phyloP scores from a whole-genome alignment of 805 yeast species.

The Candida coleopterorum region DNA sequence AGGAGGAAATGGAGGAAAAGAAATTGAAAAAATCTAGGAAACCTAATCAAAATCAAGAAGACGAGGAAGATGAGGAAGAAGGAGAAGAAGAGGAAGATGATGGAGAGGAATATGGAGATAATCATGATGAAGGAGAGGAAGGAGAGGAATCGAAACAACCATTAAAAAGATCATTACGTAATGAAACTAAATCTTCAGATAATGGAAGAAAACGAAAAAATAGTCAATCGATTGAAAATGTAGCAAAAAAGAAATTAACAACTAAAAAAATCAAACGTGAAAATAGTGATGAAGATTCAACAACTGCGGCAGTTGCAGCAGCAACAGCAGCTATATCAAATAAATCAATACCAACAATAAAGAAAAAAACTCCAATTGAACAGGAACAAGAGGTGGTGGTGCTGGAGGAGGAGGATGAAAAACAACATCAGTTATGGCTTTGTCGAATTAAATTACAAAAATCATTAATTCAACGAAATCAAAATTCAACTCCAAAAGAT shows the following conservation, averaged over 20 bases:
- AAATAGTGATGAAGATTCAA: slow-evolving; percentile 8
- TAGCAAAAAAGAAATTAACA: background rate
- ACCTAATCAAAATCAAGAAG: slow-evolving; percentile 11
- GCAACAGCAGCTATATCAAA: slow-evolving; percentile 5
- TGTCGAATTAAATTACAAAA: slow-evolving; percentile 47
- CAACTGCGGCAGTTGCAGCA: slow-evolving; percentile 6
- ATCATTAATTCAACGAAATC: slow-evolving; percentile 43
- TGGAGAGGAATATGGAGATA: slow-evolving; percentile 10
- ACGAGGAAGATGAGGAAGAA: slow-evolving; percentile 9
- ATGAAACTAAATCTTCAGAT: background rate
- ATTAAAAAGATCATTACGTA: slow-evolving; percentile 5
- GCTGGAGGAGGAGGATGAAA: slow-evolving; percentile 31
- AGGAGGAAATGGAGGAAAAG: slow-evolving; percentile 15
- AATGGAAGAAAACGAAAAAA: slow-evolving; percentile 6
- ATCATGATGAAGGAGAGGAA: slow-evolving; percentile 11
- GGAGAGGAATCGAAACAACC: slow-evolving; percentile 8
- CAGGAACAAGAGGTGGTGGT: too few relatives aligned
- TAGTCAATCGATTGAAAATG: background rate
- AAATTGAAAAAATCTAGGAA: slow-evolving; percentile 9
- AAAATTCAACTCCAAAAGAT: slow-evolving; percentile 35
- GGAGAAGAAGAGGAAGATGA: slow-evolving; percentile 14
- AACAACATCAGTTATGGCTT: slow-evolving; percentile 42
- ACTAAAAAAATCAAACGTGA: slow-evolving; percentile 3
- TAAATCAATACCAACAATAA: slow-evolving; percentile 10
- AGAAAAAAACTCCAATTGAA: too few relatives aligned